Conservation (phyloP, 1,284 basidiomycete species). For the Singerocomus rubriflavus region DNA sequence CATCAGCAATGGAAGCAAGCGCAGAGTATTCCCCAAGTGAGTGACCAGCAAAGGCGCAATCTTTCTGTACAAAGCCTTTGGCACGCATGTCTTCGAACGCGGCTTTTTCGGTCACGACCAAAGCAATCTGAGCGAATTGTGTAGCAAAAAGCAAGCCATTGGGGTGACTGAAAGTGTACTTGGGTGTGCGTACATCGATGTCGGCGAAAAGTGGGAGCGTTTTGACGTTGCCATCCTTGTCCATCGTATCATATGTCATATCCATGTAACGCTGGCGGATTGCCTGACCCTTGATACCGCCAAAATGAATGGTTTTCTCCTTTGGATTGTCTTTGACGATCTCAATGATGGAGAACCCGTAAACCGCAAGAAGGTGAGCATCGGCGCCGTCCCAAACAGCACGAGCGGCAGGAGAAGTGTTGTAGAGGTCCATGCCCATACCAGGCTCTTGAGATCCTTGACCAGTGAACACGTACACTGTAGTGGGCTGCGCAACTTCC, state of each 20-base stretch:
- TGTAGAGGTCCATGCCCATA: conserved; percentile 99
- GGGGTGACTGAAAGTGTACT: conserved; percentile 97
- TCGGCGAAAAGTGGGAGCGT: conserved; percentile 93
- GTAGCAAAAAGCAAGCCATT: conserved; percentile 95
- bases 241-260: conserved; percentile 96
- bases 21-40: conserved; percentile 98
- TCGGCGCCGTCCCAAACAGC: conserved; percentile 98
- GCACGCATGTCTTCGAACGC: conserved; percentile 98
- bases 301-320: conserved; percentile 97
- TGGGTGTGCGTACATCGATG: conserved; percentile 87
- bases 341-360: conserved; percentile 97
- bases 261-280: conserved; percentile 99
- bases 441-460: conserved; percentile 98
- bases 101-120: conserved; percentile 96
- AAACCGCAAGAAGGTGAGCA: conserved; percentile 87
- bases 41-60: conserved; percentile 95
- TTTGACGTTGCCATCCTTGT: conserved; percentile 92
- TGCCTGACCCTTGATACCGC: conserved; percentile 97
- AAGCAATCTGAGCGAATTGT: conserved; percentile 97
- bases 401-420: conserved; percentile 86
- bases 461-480: conserved; percentile 97
- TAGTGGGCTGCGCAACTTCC: conserved; percentile 89
- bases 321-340: conserved; percentile 98
- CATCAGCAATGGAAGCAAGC: conserved; percentile 94
- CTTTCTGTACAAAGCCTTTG: conserved; percentile 90